Conservation (phyloP, 306 rosid species). For the Abrus pulchellus region DNA sequence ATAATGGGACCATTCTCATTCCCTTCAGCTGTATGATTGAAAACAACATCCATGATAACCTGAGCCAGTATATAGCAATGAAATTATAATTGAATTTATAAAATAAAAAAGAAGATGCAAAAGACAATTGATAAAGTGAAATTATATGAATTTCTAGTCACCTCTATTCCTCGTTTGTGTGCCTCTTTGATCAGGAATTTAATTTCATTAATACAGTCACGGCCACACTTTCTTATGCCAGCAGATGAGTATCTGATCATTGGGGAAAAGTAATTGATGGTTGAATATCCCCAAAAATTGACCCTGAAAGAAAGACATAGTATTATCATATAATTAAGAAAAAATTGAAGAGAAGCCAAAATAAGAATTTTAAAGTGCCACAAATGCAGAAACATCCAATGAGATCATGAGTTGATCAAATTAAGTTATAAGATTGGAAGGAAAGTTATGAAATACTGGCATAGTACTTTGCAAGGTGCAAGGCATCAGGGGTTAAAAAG, state of each 20-base stretch:
- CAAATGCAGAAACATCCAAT: slow-evolving; percentile 29
- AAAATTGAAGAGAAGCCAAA: slow-evolving; percentile 5
- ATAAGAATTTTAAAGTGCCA: slow-evolving; percentile 14
- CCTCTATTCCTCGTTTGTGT: slow-evolving; percentile 98
- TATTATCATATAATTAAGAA: slow-evolving; percentile 36
- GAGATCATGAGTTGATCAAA: slow-evolving; percentile 28
- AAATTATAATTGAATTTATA: slow-evolving; percentile 30
- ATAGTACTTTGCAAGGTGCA: slow-evolving; percentile 11
- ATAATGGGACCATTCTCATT: slow-evolving; percentile 91
- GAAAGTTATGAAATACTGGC: background rate
- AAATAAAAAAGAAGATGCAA: background rate
- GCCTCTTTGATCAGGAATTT: slow-evolving; percentile 90
- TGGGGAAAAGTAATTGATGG: slow-evolving; percentile 92
- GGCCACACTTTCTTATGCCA: slow-evolving; percentile 80
- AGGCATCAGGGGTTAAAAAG: slow-evolving; percentile 36
- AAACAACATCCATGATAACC: slow-evolving; percentile 99
- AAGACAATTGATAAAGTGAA: slow-evolving; percentile 8
- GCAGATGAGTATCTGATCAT: slow-evolving; percentile 93
- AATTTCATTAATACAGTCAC: slow-evolving; percentile 80
- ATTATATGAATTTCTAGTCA: slow-evolving; percentile 46
- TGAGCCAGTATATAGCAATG: slow-evolving; percentile 53
- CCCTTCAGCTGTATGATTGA: slow-evolving; percentile 99
- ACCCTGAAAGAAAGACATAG: slow-evolving; percentile 65
- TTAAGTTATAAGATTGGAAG: background rate
- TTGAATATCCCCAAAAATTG: slow-evolving; percentile 98